Conservation (phyloP, 225 moss, liverwort and hornwort species). For the Sphagnum tenellum region DNA sequence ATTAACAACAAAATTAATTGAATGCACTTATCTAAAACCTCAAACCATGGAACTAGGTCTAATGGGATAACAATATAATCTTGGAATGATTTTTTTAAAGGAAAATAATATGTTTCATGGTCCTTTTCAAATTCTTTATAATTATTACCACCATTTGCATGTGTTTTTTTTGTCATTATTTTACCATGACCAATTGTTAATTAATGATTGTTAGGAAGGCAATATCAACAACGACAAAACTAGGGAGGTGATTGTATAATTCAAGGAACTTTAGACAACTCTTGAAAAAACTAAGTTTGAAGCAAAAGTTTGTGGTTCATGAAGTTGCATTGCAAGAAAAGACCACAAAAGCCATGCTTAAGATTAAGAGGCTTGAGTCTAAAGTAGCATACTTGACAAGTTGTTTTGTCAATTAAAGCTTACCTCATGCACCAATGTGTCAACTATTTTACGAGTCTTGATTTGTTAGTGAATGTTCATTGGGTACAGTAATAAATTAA, state of each 20-base stretch:
- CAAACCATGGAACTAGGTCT: too few relatives aligned
- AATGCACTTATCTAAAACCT: too few relatives aligned
- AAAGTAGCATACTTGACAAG: conserved; percentile 38
- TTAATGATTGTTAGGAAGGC: conserved; percentile 32
- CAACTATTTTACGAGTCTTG: neutral
- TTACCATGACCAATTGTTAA: too few relatives aligned
- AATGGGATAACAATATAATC: too few relatives aligned
- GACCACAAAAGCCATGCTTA: conserved; percentile 45
- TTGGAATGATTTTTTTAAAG: too few relatives aligned
- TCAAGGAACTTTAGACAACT: conserved; percentile 57
- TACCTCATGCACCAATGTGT: neutral
- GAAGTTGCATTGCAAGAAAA: conserved; percentile 56
- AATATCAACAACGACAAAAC: conserved; percentile 49
- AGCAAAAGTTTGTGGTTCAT: conserved; percentile 44
- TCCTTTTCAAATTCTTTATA: neutral
- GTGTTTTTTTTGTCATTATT: too few relatives aligned
- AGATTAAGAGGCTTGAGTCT: conserved; percentile 60
- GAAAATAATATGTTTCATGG: too few relatives aligned
- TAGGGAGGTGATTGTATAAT: conserved; percentile 52
- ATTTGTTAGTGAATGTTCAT: too few relatives aligned
- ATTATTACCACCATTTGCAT: neutral
- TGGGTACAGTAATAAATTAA: too few relatives aligned
- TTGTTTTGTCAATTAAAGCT: too few relatives aligned
- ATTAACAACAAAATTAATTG: too few relatives aligned
- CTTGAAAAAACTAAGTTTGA: conserved; percentile 46